These are phyloP conservation scores for Rubia yunnanensis DNA, from an alignment of 257 asterid species.

Conservation along the genomic window DNA sequence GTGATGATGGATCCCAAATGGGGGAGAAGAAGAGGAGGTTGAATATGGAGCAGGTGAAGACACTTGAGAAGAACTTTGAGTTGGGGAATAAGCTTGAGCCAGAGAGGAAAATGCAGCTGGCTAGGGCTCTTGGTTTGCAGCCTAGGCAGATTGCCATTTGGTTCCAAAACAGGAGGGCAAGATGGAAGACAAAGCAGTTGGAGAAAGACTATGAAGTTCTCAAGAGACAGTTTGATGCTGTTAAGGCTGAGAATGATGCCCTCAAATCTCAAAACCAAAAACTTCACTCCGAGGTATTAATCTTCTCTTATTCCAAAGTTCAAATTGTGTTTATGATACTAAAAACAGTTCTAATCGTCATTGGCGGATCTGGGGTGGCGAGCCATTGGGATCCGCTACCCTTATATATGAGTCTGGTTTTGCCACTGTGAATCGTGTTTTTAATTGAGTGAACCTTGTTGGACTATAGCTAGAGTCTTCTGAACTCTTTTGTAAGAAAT, in stretches of 20 bases:
- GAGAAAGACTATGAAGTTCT: constrained; percentile 53
- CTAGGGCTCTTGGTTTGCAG: constrained; percentile 53
- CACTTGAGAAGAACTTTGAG: constrained; percentile 57
- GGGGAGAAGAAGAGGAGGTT: constrained; percentile 62
- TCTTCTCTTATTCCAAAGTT: neutral
- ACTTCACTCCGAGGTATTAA: constrained; percentile 46
- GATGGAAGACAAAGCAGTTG: constrained; percentile 59
- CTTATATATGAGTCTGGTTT: neutral
- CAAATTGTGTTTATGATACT: neutral
- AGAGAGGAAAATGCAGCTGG: constrained; percentile 56
- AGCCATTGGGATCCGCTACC: too few relatives aligned
- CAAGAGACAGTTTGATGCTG: constrained; percentile 48
- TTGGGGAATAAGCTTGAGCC: constrained; percentile 54
- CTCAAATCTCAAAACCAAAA: constrained; percentile 49
- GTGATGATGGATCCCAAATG: constrained; percentile 46
- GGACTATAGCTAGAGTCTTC: neutral
- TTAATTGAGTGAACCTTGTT: too few relatives aligned
- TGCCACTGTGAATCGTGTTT: neutral
- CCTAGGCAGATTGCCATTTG: constrained; percentile 61
- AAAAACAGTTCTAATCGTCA: too few relatives aligned
- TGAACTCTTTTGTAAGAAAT: too few relatives aligned
- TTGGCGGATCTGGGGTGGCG: too few relatives aligned
- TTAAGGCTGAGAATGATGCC: constrained; percentile 51
- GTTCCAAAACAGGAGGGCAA: constrained; percentile 66
- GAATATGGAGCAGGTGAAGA: constrained; percentile 52